phyloP scores from a whole-genome alignment of 805 yeast genomes.

The Spencermartinsiella europaea region DNA sequence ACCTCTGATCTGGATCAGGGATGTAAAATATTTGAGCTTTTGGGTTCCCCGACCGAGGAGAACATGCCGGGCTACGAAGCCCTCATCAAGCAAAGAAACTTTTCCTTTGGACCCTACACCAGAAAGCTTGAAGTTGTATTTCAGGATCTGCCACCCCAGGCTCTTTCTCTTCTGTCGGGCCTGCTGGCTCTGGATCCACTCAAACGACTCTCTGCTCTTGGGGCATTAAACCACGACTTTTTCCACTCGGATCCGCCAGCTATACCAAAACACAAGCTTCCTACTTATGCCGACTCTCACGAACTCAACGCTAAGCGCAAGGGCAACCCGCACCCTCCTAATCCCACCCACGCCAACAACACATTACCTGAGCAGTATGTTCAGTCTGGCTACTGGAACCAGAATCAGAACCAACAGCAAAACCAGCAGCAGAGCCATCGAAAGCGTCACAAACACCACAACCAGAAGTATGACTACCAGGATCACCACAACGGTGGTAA shows the following conservation, averaged over 20 bases:
- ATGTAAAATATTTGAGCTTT: slow-evolving; percentile 65
- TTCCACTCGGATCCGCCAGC: slow-evolving; percentile 69
- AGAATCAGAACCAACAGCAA: not conserved
- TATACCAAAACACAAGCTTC: slow-evolving; percentile 44
- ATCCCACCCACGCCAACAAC: slow-evolving; percentile 13
- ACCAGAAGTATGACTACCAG: not conserved
- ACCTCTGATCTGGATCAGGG: slow-evolving; percentile 84
- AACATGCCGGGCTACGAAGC: slow-evolving; percentile 57
- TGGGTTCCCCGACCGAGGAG: slow-evolving; percentile 69
- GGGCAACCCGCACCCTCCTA: slow-evolving; percentile 11
- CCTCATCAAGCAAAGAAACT: slow-evolving; percentile 42
- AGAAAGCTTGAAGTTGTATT: slow-evolving; percentile 40
- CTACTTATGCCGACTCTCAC: slow-evolving; percentile 78
- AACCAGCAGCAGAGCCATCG: not conserved
- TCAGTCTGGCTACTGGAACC: not conserved
- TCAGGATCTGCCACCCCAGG: slow-evolving; percentile 23
- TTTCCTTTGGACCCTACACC: slow-evolving; percentile 23
- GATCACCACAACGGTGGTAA: not conserved
- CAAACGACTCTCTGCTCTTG: slow-evolving; percentile 69
- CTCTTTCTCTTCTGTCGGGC: slow-evolving; percentile 44
- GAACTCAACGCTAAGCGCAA: slow-evolving; percentile 55
- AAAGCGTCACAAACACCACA: not conserved
- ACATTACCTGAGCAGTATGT: not conserved
- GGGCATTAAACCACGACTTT: slow-evolving; percentile 67
- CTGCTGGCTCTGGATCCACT: slow-evolving; percentile 67